Base-by-base conservation (phyloP, 768 basidiomycete genomes). In the Cyathus striatus region DNA sequence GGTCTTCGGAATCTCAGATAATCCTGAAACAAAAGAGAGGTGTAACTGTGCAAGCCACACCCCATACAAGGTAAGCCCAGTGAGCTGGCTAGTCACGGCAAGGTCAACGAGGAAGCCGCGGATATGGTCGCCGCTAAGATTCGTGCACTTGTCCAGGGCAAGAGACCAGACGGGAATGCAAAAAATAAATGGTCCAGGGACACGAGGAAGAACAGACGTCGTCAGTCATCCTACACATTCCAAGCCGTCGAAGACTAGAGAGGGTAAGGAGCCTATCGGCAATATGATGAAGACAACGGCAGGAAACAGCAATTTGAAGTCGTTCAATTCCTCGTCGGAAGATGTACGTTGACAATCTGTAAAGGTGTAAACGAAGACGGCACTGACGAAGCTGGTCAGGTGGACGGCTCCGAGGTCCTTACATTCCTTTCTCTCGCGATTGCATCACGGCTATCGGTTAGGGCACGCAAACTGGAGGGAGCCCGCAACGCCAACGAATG, bases 351-450 rank as follows among this genome's bases (percentile, higher is more conserved):
- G 49, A 89, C 90, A 54, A 42, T 91, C 88, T 20, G 79, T 75
- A 49, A 98, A 76, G 1, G 88, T 90, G 48, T 84, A 79, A 44
- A 88, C 86, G 57, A 96, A 97, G 1, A 92, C 86, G 17, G 79
- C 78, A 56, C 89, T 92, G 63, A 97, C 87, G 57, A 94, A 97
- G 52, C 94, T 95, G 5, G 94, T 97, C 41, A 98, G 65, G 59
- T 99, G 95, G 40, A 95, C 71, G 3, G 94, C 93, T 59, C 90
- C 83, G 3, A 99, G 68, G 42, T 89, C 83, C 51, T 71, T 81
- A 67, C 78, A 88, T 40, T 86, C 83, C 30, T 77, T 61, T 51
- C 83, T 76, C 40, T 89, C 71, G 85, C 86, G 41, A 91, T 88
- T 1, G 64, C 62, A 43, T 87, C 84, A 45, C 71, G 66, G 5